Conservation (phyloP, 2,329 filamentous ascomycete genomes). For the Scedosporium aurantiacum region DNA sequence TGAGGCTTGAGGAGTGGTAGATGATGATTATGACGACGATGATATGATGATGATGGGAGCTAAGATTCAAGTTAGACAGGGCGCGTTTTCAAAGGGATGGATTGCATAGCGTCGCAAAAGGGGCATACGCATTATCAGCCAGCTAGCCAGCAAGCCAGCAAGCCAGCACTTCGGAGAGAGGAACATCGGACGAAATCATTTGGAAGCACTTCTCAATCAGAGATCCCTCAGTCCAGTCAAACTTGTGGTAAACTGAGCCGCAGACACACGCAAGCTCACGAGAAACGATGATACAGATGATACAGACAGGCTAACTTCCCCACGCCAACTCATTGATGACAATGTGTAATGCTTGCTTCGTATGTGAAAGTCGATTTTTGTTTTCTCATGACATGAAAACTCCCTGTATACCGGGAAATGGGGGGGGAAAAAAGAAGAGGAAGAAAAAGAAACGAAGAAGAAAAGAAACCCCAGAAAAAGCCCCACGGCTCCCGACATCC, state of each 20-base stretch:
- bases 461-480: constrained; percentile 2
- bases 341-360: not conserved
- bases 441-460: constrained; percentile 2
- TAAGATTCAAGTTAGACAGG: too few species aligned
- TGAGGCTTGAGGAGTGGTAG: not conserved
- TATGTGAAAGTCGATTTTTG: not conserved
- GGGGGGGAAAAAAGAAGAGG: constrained; percentile 1
- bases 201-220: too few species aligned
- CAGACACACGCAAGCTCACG: too few species aligned
- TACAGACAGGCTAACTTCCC: not conserved
- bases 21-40: not conserved
- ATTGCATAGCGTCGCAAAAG: too few species aligned
- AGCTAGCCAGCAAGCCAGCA: too few species aligned
- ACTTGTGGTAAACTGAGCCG: too few species aligned
- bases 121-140: too few species aligned
- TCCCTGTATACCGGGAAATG: constrained; percentile 6
- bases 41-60: not conserved
- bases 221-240: too few species aligned
- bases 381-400: constrained; percentile 8
- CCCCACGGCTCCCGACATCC: not conserved
- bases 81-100: too few species aligned
- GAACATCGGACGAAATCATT: too few species aligned
- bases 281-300: too few species aligned
- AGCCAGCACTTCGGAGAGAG: too few species aligned
- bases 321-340: not conserved